Conservation (phyloP, 164 flowering plant species). For the Annona squamosa region DNA sequence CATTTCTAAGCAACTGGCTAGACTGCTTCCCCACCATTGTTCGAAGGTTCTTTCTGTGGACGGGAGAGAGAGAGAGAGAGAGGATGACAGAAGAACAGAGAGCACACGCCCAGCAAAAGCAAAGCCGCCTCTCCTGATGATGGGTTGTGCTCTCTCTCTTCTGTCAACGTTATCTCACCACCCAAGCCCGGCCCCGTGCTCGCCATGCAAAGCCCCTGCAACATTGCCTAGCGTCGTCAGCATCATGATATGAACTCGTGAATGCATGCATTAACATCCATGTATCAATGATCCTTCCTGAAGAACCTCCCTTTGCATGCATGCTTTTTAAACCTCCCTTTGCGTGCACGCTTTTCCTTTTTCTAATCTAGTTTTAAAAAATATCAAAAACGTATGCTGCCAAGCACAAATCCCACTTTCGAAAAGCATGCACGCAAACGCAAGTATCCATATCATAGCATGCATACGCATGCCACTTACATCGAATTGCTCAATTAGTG, state of each 20-base stretch:
- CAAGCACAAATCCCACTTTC: too few species aligned
- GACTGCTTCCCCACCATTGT: too few species aligned
- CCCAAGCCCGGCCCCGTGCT: neutral
- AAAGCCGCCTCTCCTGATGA: constrained; percentile 37
- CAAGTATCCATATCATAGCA: too few species aligned
- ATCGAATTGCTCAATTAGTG: too few species aligned
- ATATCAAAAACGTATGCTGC: too few species aligned
- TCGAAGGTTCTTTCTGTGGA: neutral
- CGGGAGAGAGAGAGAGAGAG: constrained; percentile 1
- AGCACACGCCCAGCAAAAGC: constrained; percentile 57
- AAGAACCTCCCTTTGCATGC: neutral
- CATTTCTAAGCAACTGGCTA: too few species aligned
- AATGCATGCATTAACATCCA: neutral
- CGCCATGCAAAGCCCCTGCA: neutral
- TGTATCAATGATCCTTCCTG: neutral
- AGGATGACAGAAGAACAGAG: constrained; percentile 53
- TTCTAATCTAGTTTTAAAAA: too few species aligned
- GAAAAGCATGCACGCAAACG: too few species aligned
- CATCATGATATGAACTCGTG: neutral
- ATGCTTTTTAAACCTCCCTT: neutral
- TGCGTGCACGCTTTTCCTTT: too few species aligned
- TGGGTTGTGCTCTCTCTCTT: constrained; percentile 76
- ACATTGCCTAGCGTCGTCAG: neutral
- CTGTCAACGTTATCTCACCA: constrained; percentile 42
- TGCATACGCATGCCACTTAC: too few species aligned